phyloP scores from a whole-genome alignment of 2,329 filamentous ascomycete species.

The Colletotrichum noveboracense region DNA sequence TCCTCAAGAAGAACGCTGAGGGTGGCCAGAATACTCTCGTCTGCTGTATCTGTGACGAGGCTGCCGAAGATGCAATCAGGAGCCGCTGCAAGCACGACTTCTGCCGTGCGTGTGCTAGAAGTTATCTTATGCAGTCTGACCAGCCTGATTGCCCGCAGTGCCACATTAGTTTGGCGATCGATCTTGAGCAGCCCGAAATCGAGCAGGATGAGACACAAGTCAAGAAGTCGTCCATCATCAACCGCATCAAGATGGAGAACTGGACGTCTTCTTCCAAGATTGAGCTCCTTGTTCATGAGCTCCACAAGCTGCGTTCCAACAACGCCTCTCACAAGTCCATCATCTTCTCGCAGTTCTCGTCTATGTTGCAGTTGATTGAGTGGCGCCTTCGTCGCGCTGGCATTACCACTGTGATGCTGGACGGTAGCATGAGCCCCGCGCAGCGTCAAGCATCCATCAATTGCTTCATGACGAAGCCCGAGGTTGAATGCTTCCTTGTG shows the following conservation, averaged over 20 bases:
- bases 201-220: slow-evolving; percentile 86
- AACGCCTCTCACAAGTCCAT: slow-evolving; percentile 96
- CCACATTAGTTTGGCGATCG: slow-evolving; percentile 87
- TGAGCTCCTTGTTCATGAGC: slow-evolving; percentile 91
- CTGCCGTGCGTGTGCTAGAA: slow-evolving; percentile 46
- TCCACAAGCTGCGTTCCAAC: slow-evolving; percentile 89
- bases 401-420: slow-evolving; percentile 97
- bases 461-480: slow-evolving; percentile 93
- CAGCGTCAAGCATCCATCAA: slow-evolving; percentile 94
- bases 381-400: slow-evolving; percentile 96
- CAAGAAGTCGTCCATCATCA: slow-evolving; percentile 97
- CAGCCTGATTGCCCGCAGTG: slow-evolving; percentile 85
- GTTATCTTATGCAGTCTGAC: slow-evolving; percentile 76
- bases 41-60: slow-evolving; percentile 95
- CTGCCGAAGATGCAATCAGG: slow-evolving; percentile 91
- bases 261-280: slow-evolving; percentile 99
- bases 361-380: slow-evolving; percentile 95
- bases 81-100: slow-evolving; percentile 90
- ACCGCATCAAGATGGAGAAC: slow-evolving; percentile 97
- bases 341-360: slow-evolving; percentile 96
- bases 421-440: slow-evolving; percentile 94
- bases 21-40: slow-evolving; percentile 90
- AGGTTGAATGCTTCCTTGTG: slow-evolving; percentile 95
- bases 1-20: slow-evolving; percentile 85
- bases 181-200: slow-evolving; percentile 93